Evolutionary conservation across 2,329 filamentous ascomycete species (phyloP).

Genomic region (Sphaerostilbella broomeana): DNA sequence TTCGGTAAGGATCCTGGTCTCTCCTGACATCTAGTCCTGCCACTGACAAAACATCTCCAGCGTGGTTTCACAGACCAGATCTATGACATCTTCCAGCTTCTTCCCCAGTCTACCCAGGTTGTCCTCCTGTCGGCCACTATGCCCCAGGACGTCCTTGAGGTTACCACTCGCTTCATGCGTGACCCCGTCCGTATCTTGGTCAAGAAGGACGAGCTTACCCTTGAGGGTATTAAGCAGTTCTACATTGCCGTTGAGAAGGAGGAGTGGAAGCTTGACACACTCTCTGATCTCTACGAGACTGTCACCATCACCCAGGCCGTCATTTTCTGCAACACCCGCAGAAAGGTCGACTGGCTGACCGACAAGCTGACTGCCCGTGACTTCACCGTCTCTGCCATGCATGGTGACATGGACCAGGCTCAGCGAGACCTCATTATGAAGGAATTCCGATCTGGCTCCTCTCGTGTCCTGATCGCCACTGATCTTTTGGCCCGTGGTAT

Average conservation of each 20-base stretch:
- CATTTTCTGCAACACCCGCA: conserved; percentile 99
- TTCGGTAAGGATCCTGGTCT: conserved; percentile 51
- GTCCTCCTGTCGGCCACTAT: conserved; percentile 97
- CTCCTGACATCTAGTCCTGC: not conserved
- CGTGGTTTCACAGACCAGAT: conserved; percentile 99
- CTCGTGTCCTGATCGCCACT: conserved; percentile 96
- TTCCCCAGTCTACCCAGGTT: conserved; percentile 96
- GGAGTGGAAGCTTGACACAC: conserved; percentile 99
- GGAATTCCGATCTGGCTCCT: conserved; percentile 98
- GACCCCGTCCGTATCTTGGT: conserved; percentile 98
- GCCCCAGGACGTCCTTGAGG: conserved; percentile 97
- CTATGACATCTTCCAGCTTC: conserved; percentile 99
- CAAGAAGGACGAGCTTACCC: conserved; percentile 99
- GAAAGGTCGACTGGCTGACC: conserved; percentile 99
- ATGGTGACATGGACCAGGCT: conserved; percentile 97
- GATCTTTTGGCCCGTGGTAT: conserved; percentile 98
- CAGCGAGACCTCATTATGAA: conserved; percentile 99
- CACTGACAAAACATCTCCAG: conserved; percentile 39
- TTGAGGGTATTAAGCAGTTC: conserved; percentile 99
- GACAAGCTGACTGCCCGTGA: conserved; percentile 98
- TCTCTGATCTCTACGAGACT: conserved; percentile 98
- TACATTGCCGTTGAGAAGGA: conserved; percentile 99
- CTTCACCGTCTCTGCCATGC: conserved; percentile 99
- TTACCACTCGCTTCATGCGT: conserved; percentile 99
- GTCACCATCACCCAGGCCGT: conserved; percentile 99